Conservation (phyloP, 106 monocot species). For the Acorus gramineus region DNA sequence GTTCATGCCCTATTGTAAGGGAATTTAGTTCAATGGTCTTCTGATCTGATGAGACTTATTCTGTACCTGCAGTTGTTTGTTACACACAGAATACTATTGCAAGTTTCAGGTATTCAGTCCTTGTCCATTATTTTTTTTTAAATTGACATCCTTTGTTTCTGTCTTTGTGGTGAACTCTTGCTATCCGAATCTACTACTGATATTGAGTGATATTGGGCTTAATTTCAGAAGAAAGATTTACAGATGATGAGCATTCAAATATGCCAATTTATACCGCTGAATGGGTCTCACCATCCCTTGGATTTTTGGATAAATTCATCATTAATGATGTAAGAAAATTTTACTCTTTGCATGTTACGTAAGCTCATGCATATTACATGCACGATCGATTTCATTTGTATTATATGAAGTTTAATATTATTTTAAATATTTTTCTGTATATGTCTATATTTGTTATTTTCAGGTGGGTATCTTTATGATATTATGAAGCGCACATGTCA, state of each 20-base stretch:
- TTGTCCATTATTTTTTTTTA: background rate
- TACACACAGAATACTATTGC: constrained; percentile 60
- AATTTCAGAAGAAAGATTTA: constrained; percentile 24
- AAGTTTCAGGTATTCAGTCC: constrained; percentile 48
- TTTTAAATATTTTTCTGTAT: background rate
- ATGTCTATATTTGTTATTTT: background rate
- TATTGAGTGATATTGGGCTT: background rate
- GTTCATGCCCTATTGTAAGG: no score
- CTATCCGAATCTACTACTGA: no score
- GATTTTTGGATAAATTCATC: constrained; percentile 45
- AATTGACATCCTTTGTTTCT: background rate
- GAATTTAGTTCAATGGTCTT: no score
- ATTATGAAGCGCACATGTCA: background rate
- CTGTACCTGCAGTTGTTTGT: constrained; percentile 55
- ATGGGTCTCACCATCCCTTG: constrained; percentile 58
- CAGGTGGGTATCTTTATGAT: constrained; percentile 13
- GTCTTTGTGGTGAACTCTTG: background rate
- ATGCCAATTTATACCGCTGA: constrained; percentile 34
- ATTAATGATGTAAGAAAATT: constrained; percentile 48
- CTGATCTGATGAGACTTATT: no score
- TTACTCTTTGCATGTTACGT: background rate
- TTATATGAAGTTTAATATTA: background rate
- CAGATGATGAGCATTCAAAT: constrained; percentile 8
- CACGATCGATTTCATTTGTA: background rate
- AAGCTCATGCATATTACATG: background rate